Base-by-base conservation (phyloP, 148 eudicot genomes). In the Chenopodium suecicum region DNA sequence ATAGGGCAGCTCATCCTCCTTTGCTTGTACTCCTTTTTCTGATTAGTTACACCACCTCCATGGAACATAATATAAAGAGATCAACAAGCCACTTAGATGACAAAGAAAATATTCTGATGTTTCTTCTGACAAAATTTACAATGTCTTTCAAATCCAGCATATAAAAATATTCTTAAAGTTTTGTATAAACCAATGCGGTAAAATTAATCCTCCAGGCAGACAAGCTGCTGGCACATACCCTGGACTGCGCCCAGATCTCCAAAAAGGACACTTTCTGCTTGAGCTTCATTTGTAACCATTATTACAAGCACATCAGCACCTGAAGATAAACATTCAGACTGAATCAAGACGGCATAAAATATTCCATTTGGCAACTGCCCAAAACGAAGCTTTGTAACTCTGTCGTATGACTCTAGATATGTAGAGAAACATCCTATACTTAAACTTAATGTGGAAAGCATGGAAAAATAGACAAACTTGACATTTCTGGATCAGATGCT, bases 241-340 rank as follows among this genome's bases (percentile, higher is more conserved):
- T 91, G 86, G 69, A 97, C 91, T 78, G 97, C 97, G 52, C 98
- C 98, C 69, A 65, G 79, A 63, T 91, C 89, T 79, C 99, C 99
- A 86, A 87, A 97, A 27, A 97, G 90, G 85, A 92, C 96, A 90
- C 89, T 86, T 89, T 97, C 99, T 73, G 98, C 99, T 86, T 97
- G 99, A 91, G 84, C 86, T 94, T 94, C 98, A 87, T 94, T 97
- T 76, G 99, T 91, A 78, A 97, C 99, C 99, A 97, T 97, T 83
- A 97, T 82, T 80, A 97, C 87, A 81, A 97, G 92, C 88, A 97
- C 92, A 74, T 97, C 98, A 25, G 89, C 97, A 86, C 90, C 99
- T 97, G 88, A 44, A 29, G 41, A 68, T 2, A 72, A 46, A 46
- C 25, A 44, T 10, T 48, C 75, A 44, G 5, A 44, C 22, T 44